Evolutionary conservation across 2,329 filamentous ascomycete genomes (phyloP).

Genomic region (Colletotrichum higginsianum): DNA sequence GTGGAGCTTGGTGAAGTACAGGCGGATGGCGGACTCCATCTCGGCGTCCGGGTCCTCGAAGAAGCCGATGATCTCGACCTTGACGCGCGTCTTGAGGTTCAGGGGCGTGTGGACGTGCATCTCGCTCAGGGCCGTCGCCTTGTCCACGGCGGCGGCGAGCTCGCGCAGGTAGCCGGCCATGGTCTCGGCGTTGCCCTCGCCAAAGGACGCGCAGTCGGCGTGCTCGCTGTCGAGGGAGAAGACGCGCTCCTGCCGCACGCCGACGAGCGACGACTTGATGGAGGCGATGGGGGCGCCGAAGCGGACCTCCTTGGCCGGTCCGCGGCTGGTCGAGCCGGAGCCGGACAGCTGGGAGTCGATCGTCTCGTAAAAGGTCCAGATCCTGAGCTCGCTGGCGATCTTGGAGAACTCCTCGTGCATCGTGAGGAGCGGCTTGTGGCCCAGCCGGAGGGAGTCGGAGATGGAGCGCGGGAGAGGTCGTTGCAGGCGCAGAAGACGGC

Average conservation of each 20-base stretch:
- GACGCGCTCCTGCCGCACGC: slow-evolving; percentile 66
- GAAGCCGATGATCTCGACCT: slow-evolving; percentile 72
- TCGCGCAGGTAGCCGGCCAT: slow-evolving; percentile 54
- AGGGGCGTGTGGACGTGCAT: slow-evolving; percentile 60
- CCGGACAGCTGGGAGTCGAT: slow-evolving; percentile 71
- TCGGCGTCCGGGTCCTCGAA: slow-evolving; percentile 67
- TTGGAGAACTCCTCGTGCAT: slow-evolving; percentile 70
- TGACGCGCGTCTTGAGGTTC: slow-evolving; percentile 66
- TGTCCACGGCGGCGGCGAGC: slow-evolving; percentile 53
- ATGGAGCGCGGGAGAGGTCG: slow-evolving; percentile 65
- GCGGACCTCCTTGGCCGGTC: slow-evolving; percentile 61
- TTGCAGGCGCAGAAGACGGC: slow-evolving; percentile 65
- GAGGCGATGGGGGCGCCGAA: slow-evolving; percentile 73
- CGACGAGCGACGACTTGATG: slow-evolving; percentile 68
- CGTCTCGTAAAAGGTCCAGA: slow-evolving; percentile 77
- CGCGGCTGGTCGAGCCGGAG: slow-evolving; percentile 51
- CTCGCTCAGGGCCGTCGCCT: slow-evolving; percentile 55
- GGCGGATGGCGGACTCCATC: slow-evolving; percentile 57
- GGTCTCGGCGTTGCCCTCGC: slow-evolving; percentile 63
- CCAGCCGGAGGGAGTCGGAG: slow-evolving; percentile 65
- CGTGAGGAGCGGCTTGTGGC: slow-evolving; percentile 62
- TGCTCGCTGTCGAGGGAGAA: slow-evolving; percentile 70
- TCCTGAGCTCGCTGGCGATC: slow-evolving; percentile 69
- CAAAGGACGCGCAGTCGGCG: slow-evolving; percentile 69
- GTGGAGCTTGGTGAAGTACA: slow-evolving; percentile 67